These are phyloP conservation scores for Penicillium daleae DNA, from an alignment of 495 filamentous ascomycete genomes.

Conservation along the genomic window DNA sequence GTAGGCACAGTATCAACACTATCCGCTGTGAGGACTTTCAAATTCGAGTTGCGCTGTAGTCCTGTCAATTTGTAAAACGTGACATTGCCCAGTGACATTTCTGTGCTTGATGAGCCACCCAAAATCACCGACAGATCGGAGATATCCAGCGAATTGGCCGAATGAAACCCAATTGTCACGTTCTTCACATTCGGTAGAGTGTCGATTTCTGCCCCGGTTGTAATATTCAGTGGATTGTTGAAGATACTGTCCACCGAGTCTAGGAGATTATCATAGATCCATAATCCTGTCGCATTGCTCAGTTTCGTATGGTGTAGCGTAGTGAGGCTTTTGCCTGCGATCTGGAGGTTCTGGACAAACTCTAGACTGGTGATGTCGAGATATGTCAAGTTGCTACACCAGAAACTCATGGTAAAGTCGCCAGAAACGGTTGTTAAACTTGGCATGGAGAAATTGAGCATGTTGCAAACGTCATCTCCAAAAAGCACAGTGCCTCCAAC, in stretches of 20 bases:
- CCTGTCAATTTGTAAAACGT: neutral
- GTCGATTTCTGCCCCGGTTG: neutral
- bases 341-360: neutral
- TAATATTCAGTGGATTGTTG: slow-evolving; percentile 5
- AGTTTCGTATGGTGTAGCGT: slow-evolving; percentile 11
- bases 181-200: slow-evolving; percentile 12
- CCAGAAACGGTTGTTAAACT: neutral
- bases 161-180: slow-evolving; percentile 4
- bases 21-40: slow-evolving; percentile 1
- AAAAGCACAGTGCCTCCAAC: neutral
- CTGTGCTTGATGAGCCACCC: slow-evolving; percentile 6
- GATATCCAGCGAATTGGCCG: neutral
- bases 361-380: slow-evolving; percentile 14
- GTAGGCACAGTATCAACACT: neutral
- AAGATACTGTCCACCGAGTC: slow-evolving; percentile 12
- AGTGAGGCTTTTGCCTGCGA: neutral
- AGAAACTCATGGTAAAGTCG: neutral
- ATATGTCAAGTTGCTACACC: neutral
- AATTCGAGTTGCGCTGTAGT: neutral
- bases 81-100: slow-evolving; percentile 6
- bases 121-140: neutral
- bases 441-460: slow-evolving; percentile 9
- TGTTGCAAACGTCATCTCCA: neutral
- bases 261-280: neutral
- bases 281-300: neutral